Base-by-base conservation (phyloP, 2,329 filamentous ascomycete species). In the Aspergillus awamori region DNA sequence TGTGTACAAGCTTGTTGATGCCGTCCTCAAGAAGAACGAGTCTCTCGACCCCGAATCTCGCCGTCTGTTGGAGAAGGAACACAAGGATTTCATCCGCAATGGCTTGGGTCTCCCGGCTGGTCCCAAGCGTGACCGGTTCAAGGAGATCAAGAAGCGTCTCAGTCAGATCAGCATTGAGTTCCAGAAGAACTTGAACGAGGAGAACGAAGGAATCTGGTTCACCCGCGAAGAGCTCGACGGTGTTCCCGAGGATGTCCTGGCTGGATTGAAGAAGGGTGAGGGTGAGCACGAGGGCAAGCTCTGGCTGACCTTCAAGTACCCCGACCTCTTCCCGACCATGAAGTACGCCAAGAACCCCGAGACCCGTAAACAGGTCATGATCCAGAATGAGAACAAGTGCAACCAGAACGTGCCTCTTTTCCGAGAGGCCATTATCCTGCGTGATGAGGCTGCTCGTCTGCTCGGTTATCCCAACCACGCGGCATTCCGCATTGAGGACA, bases 161-260 rank as follows among this genome's bases (percentile, higher is more conserved):
- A 82, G 79, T 63, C 74, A 81, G 69, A 71, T 83, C 51, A 76
- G 76, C 63, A 82, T 82, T 60, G 76, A 80, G 59, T 83, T 83
- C 69, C 77, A 80, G 68, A 82, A 82, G 72, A 83, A 82, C 65
- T 63, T 83, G 59, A 82, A 83, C 59, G 79, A 83, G 65, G 81
- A 82, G 72, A 79, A 79, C 52, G 81, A 80, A 2, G 81, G 82
- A 3, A 71, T 83, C 41, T 84, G 82, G 82, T 81, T 84, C 59
- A 81, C 81, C 2, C 73, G 67, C 2, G 76, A 80, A 57, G 76
- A 84, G 67, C 72, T 84, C 36, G 73, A 79, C 20, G 82, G 82
- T 30, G 76, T 83, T 6, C 82, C 82, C 0, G 75, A 81, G 45
- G 80, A 83, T 66, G 78, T 83, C n/a, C 60, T 82, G 6, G 77